These are phyloP conservation scores for Xylariaceae sp. DNA, from an alignment of 2,329 filamentous ascomycete genomes.

Conservation along the genomic window DNA sequence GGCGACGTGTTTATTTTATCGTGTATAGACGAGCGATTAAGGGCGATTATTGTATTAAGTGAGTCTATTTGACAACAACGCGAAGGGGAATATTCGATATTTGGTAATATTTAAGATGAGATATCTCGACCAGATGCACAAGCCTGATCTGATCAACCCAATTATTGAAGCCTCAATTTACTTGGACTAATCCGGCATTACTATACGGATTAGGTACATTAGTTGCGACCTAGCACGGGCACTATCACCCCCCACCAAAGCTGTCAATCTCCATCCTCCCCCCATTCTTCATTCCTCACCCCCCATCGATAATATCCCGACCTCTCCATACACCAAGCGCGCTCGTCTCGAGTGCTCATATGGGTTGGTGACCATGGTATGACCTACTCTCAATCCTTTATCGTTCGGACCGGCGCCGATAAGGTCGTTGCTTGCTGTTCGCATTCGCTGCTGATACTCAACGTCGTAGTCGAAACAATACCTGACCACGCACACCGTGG, in stretches of 20 bases:
- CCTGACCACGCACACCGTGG: constrained; percentile 83
- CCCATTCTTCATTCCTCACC: background rate
- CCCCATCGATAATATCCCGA: constrained; percentile 21
- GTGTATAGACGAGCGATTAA: background rate
- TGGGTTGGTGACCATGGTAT: constrained; percentile 40
- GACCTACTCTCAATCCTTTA: constrained; percentile 13
- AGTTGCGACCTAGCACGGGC: background rate
- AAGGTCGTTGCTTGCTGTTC: background rate
- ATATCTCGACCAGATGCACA: background rate
- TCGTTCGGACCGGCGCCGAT: background rate
- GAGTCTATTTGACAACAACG: background rate
- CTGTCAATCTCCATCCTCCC: background rate
- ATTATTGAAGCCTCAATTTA: background rate
- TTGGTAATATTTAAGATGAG: background rate
- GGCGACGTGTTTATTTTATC: background rate
- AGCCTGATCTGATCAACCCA: background rate
- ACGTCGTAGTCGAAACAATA: constrained; percentile 95
- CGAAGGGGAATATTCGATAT: background rate
- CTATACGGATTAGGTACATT: background rate
- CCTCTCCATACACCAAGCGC: constrained; percentile 14
- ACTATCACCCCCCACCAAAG: background rate
- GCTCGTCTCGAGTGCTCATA: constrained; percentile 17
- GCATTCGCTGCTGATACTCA: constrained; percentile 6
- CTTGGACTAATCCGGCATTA: background rate
- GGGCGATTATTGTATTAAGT: background rate